Evolutionary conservation across 345 rosid species (phyloP).

Genomic region (Bruguiera sexangula): DNA sequence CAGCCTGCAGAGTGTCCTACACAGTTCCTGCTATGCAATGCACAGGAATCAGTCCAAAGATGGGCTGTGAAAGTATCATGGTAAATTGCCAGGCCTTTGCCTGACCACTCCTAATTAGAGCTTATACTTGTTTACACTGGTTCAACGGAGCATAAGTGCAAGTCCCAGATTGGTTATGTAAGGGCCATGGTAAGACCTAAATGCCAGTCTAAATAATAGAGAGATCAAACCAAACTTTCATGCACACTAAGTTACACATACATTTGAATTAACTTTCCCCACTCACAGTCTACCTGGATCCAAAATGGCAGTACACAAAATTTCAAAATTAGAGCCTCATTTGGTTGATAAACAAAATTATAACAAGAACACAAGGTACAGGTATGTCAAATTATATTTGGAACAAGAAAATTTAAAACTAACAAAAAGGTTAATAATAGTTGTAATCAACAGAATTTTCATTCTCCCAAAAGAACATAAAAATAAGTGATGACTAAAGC

Average conservation of each 20-base stretch:
- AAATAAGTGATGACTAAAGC: not conserved
- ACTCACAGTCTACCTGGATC: not conserved
- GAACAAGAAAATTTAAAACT: not conserved
- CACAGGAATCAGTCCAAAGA: not conserved
- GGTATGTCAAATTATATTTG: not conserved
- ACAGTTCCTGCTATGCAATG: conserved; percentile 17
- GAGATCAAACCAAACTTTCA: not conserved
- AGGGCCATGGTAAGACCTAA: not conserved
- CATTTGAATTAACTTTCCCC: not conserved
- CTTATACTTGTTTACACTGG: not conserved
- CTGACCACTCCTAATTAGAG: not conserved
- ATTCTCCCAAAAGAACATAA: not conserved
- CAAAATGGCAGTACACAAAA: not conserved
- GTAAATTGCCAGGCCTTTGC: not conserved
- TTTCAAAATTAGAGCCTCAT: not conserved
- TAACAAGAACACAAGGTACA: too few relatives aligned
- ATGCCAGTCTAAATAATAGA: not conserved
- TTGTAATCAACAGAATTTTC: not conserved
- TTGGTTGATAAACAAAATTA: not conserved
- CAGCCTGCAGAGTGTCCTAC: conserved; percentile 55
- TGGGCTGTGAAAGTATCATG: not conserved
- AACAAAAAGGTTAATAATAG: not conserved
- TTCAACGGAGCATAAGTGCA: not conserved
- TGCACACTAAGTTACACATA: not conserved
- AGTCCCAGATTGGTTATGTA: not conserved